A percentile compares a stretch with the other conserved stretches of the same genome.
Evolutionary conservation across 2,329 filamentous ascomycete genomes (phyloP).

Genomic region (Dothideomycetes sp.): DNA sequence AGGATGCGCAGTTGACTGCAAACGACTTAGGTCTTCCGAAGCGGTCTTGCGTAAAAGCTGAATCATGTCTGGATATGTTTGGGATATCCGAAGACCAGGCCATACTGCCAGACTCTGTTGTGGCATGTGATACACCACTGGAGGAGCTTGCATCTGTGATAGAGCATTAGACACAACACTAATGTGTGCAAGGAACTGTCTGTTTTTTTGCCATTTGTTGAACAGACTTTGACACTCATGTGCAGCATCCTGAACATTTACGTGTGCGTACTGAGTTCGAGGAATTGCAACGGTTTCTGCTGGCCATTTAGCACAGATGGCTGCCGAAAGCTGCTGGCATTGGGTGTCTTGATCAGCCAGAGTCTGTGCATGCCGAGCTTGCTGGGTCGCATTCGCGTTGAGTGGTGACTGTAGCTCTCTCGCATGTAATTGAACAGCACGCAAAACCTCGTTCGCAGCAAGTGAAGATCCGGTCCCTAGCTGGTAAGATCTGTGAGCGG

Average conservation of each 20-base stretch:
- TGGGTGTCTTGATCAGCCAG: no score
- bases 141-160: neutral
- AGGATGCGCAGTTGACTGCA: no score
- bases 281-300: neutral
- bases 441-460: neutral
- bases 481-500: neutral
- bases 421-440: neutral
- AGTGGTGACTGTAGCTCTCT: neutral
- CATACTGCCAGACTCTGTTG: neutral
- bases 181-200: neutral
- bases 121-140: neutral
- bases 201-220: conserved; percentile 7
- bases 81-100: neutral
- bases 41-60: no score
- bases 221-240: neutral
- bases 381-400: neutral
- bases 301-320: neutral
- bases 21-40: no score
- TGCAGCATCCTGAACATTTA: neutral
- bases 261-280: neutral
- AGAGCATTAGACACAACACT: neutral
- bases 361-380: neutral
- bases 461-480: neutral
- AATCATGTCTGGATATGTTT: no score
- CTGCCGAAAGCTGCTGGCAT: neutral